Evolutionary conservation across 2,329 filamentous ascomycete species (phyloP).

Genomic region (Karstenula rhodostoma): DNA sequence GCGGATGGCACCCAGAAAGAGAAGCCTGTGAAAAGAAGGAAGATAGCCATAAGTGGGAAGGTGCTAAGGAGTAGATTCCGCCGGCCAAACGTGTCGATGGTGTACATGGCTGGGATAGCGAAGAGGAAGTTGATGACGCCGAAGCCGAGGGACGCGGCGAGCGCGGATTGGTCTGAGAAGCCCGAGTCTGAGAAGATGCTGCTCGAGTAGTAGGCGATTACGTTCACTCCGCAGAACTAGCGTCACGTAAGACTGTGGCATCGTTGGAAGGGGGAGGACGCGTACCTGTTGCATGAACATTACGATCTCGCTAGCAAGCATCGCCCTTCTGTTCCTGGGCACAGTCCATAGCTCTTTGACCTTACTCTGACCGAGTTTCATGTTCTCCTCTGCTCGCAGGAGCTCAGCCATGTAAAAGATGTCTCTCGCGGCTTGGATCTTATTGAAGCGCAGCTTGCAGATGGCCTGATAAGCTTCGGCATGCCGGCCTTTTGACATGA

Average conservation of each 20-base stretch:
- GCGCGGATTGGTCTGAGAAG: slow-evolving; percentile 30
- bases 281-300: slow-evolving; percentile 45
- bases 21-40: slow-evolving; percentile 37
- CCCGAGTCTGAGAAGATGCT: slow-evolving; percentile 69
- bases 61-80: slow-evolving; percentile 36
- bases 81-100: slow-evolving; percentile 42
- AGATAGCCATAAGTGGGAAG: slow-evolving; percentile 37
- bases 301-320: slow-evolving; percentile 39
- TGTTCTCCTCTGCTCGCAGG: slow-evolving; percentile 45
- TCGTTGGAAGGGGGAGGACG: background rate
- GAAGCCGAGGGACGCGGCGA: slow-evolving; percentile 39
- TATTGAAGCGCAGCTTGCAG: slow-evolving; percentile 62
- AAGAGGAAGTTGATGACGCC: slow-evolving; percentile 37
- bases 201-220: slow-evolving; percentile 39
- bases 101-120: slow-evolving; percentile 38
- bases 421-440: slow-evolving; percentile 63
- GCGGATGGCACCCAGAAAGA: slow-evolving; percentile 29
- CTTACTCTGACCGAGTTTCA: slow-evolving; percentile 42
- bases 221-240: slow-evolving; percentile 26
- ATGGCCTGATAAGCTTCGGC: slow-evolving; percentile 45
- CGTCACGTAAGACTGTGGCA: background rate
- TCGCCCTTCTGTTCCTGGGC: slow-evolving; percentile 38
- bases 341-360: slow-evolving; percentile 39
- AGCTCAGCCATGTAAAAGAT: slow-evolving; percentile 57
- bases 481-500: slow-evolving; percentile 35